Evolutionary conservation across 805 yeast species (phyloP).

Genomic region (Yarrowia osloensis): DNA sequence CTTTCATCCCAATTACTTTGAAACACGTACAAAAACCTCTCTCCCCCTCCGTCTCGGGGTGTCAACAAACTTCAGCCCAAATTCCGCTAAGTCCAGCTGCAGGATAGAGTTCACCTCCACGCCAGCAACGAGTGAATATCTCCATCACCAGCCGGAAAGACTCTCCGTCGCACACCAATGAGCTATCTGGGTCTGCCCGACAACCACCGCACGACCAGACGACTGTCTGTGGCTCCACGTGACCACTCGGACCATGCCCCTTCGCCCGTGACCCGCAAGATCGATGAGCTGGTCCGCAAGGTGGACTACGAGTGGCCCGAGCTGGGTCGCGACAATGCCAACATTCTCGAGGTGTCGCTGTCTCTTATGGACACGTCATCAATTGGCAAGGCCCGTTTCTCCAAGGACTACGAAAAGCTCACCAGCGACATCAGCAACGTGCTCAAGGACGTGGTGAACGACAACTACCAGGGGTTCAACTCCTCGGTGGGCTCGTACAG

Average conservation of each 20-base stretch:
- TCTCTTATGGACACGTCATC: constrained; percentile 82
- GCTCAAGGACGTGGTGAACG: constrained; percentile 71
- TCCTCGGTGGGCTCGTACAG: constrained; percentile 84
- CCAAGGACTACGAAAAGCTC: constrained; percentile 63
- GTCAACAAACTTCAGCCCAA: background rate
- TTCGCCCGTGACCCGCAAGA: constrained; percentile 21
- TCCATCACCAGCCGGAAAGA: constrained; percentile 9
- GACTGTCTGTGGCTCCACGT: constrained; percentile 27
- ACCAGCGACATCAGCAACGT: constrained; percentile 58
- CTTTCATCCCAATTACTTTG: no score
- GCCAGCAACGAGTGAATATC: constrained; percentile 27
- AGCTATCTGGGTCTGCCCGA: constrained; percentile 29
- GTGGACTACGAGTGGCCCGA: constrained; percentile 48
- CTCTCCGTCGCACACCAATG: constrained; percentile 7
- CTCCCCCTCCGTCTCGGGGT: background rate
- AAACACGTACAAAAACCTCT: background rate
- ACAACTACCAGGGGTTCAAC: constrained; percentile 75
- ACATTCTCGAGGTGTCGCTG: constrained; percentile 83
- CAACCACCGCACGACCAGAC: constrained; percentile 24
- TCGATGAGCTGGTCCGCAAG: constrained; percentile 21
- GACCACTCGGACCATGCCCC: constrained; percentile 21
- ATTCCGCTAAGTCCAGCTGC: constrained; percentile 25
- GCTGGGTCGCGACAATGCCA: constrained; percentile 56
- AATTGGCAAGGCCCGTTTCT: constrained; percentile 82
- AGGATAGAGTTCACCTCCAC: constrained; percentile 26